Percentiles rank a stretch among this genome's conserved stretches.
phyloP scores from a whole-genome alignment of 495 filamentous ascomycete genomes.

The Annulohypoxylon stygium region DNA sequence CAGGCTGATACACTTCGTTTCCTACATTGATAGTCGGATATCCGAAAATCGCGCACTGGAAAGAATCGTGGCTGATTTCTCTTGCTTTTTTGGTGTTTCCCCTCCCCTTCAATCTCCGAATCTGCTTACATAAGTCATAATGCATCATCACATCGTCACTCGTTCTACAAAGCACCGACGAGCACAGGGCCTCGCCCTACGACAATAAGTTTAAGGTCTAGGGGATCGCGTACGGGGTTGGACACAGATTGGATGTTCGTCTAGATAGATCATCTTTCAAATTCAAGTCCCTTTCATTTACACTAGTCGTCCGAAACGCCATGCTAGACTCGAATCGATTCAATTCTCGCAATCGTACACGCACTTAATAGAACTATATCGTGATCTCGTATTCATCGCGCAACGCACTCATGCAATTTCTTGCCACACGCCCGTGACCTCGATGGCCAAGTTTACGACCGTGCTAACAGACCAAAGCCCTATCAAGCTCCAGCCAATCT shows the following conservation, averaged over 20 bases:
- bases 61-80: too few species aligned
- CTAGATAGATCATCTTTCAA: not conserved
- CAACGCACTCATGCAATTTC: constrained; percentile 52
- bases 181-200: too few species aligned
- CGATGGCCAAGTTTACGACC: constrained; percentile 82
- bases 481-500: constrained; percentile 85
- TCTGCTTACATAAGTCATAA: too few species aligned
- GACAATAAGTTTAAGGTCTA: too few species aligned
- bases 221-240: too few species aligned
- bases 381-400: constrained; percentile 18
- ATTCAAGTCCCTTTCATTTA: not conserved
- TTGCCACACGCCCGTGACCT: constrained; percentile 70
- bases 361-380: constrained; percentile 7
- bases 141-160: too few species aligned
- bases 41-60: too few species aligned
- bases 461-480: constrained; percentile 90
- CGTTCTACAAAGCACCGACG: too few species aligned
- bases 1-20: not conserved
- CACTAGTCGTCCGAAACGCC: not conserved
- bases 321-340: not conserved
- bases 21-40: too few species aligned
- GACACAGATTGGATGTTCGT: not conserved
- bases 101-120: too few species aligned
- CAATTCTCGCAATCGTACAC: constrained; percentile 20
- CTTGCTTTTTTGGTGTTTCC: too few species aligned